Conservation (phyloP, 371 early-diverging fungal genomes). For the Chytridium lagenaria region DNA sequence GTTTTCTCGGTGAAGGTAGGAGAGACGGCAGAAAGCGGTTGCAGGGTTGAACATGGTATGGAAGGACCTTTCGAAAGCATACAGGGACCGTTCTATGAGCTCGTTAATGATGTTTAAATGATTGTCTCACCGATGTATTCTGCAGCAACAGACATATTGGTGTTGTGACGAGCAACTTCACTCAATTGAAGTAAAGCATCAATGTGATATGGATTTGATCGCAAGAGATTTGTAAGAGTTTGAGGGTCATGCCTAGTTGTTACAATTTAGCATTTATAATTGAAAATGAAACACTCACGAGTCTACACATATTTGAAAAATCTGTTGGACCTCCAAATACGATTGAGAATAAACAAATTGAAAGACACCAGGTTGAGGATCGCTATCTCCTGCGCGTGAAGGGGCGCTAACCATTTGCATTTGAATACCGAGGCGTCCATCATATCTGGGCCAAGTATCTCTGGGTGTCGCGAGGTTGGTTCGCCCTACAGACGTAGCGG, state of each 20-base stretch:
- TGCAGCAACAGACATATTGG: slow-evolving; percentile 74
- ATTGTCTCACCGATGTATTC: slow-evolving; percentile 68
- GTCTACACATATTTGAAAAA: slow-evolving; percentile 74
- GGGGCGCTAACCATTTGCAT: slow-evolving; percentile 70
- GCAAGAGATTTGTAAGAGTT: slow-evolving; percentile 68
- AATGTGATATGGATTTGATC: slow-evolving; percentile 84
- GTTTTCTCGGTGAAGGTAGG: slow-evolving; percentile 78
- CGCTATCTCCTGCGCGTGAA: slow-evolving; percentile 2
- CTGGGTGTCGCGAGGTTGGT: slow-evolving; percentile 74
- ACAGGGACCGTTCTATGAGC: slow-evolving; percentile 75
- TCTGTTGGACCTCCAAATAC: slow-evolving; percentile 75
- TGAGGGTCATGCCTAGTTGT: slow-evolving; percentile 69
- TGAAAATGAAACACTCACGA: slow-evolving; percentile 38
- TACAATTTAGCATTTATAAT: not conserved
- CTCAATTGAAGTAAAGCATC: slow-evolving; percentile 83
- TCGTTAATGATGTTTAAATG: not conserved
- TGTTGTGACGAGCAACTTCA: slow-evolving; percentile 83
- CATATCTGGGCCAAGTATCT: slow-evolving; percentile 78
- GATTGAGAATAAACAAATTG: slow-evolving; percentile 69
- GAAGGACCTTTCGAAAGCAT: slow-evolving; percentile 82
- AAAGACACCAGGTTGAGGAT: slow-evolving; percentile 55
- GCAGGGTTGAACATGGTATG: slow-evolving; percentile 75
- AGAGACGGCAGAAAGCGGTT: slow-evolving; percentile 71
- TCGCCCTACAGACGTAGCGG: slow-evolving; percentile 39
- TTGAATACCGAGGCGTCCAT: slow-evolving; percentile 65